phyloP scores from a whole-genome alignment of 108 stramenopile genomes.

The Nitzschia inconspicua region DNA sequence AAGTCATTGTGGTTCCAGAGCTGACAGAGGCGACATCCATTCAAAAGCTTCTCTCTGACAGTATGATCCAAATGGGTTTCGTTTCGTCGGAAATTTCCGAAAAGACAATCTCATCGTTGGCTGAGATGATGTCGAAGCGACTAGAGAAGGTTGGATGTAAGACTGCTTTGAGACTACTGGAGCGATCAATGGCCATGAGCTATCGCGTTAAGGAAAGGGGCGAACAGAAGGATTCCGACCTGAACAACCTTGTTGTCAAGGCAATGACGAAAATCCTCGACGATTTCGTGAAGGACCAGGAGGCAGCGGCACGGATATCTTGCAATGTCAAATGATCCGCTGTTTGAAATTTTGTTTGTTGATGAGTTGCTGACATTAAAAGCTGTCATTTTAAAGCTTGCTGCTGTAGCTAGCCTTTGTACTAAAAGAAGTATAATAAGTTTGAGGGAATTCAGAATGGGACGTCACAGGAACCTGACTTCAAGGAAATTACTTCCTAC shows the following conservation, averaged over 20 bases:
- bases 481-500: too few relatives aligned
- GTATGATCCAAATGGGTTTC: constrained; percentile 22
- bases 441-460: too few relatives aligned
- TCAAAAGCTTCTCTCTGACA: constrained; percentile 43
- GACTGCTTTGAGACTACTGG: constrained; percentile 56
- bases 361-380: too few relatives aligned
- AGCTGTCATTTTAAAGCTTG: too few relatives aligned
- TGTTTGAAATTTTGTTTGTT: too few relatives aligned
- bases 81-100: constrained; percentile 21
- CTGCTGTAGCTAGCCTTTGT: too few relatives aligned
- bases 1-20: constrained; percentile 62
- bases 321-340: constrained; percentile 2
- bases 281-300: constrained; percentile 4
- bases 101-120: constrained; percentile 17
- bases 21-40: constrained; percentile 44
- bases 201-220: background rate
- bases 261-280: constrained; percentile 4
- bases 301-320: constrained; percentile 4
- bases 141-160: constrained; percentile 65
- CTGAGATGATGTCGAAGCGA: constrained; percentile 34
- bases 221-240: too few relatives aligned
- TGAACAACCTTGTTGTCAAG: background rate
- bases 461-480: too few relatives aligned
- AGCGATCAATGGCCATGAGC: constrained; percentile 51
- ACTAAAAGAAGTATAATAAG: too few relatives aligned